phyloP scores from a whole-genome alignment of 352 stramenopile genomes.

The Pythium grandisporangium region DNA sequence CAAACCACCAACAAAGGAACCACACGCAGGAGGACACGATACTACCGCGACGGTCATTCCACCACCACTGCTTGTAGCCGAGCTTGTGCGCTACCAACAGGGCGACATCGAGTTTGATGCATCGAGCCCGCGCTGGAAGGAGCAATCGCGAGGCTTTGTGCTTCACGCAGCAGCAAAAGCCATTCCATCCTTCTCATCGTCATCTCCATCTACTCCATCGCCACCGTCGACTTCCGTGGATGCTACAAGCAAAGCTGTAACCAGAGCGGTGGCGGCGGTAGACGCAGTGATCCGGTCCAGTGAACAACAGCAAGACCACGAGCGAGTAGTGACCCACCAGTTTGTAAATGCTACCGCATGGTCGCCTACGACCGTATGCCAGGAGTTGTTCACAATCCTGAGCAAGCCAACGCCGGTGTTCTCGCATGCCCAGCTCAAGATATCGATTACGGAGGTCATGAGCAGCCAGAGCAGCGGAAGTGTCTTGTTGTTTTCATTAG shows the following conservation, averaged over 20 bases:
- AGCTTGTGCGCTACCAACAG: slow-evolving; percentile 25
- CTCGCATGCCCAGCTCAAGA: slow-evolving; percentile 28
- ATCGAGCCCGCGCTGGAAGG: slow-evolving; percentile 17
- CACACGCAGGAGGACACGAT: too few species aligned
- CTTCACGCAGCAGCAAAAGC: too few species aligned
- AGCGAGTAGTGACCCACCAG: too few species aligned
- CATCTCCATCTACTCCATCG: too few species aligned
- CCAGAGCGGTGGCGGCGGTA: too few species aligned
- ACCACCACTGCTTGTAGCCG: slow-evolving; percentile 51
- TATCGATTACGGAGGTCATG: slow-evolving; percentile 25
- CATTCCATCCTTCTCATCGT: too few species aligned
- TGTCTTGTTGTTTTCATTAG: too few species aligned
- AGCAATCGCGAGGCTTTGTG: slow-evolving; percentile 54
- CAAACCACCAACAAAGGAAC: too few species aligned
- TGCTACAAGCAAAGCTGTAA: too few species aligned
- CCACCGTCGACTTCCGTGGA: too few species aligned
- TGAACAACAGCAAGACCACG: too few species aligned
- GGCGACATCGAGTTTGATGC: slow-evolving; percentile 8
- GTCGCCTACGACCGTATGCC: slow-evolving; percentile 14
- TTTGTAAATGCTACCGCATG: slow-evolving; percentile 22
- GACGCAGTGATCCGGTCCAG: too few species aligned
- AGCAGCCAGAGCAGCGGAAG: slow-evolving; percentile 1
- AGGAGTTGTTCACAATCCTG: slow-evolving; percentile 21
- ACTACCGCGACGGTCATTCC: slow-evolving; percentile 18
- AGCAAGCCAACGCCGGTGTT: slow-evolving; percentile 9